Evolutionary conservation across 352 stramenopile genomes (phyloP).

Genomic region (Phytophthora hibernalis): DNA sequence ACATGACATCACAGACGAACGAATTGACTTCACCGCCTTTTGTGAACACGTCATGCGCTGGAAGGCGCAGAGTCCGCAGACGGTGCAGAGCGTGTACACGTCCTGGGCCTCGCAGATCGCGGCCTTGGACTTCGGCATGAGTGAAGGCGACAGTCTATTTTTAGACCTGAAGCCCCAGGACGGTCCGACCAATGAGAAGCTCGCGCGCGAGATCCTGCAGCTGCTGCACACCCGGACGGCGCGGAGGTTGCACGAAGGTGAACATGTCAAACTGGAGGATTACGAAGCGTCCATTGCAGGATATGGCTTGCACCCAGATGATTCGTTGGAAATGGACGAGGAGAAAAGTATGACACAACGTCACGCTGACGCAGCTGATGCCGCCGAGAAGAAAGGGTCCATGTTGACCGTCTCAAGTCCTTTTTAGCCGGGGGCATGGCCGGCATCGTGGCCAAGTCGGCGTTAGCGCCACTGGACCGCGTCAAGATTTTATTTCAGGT

Average conservation of each 20-base stretch:
- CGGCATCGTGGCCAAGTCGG: constrained; percentile 80
- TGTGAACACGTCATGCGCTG: constrained; percentile 83
- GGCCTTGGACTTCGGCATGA: constrained; percentile 74
- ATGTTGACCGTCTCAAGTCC: constrained; percentile 83
- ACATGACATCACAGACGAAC: constrained; percentile 53
- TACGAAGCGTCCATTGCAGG: constrained; percentile 33
- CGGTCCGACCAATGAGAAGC: constrained; percentile 33
- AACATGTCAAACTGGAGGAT: constrained; percentile 24
- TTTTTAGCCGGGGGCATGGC: constrained; percentile 80
- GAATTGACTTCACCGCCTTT: constrained; percentile 75
- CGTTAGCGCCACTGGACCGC: constrained; percentile 77
- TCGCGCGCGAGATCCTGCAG: constrained; percentile 43
- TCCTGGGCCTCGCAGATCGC: constrained; percentile 79
- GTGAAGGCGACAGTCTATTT: constrained; percentile 76
- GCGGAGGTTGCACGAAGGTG: constrained; percentile 24
- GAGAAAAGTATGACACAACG: constrained; percentile 7
- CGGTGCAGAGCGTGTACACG: constrained; percentile 78
- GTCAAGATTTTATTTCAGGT: constrained; percentile 91
- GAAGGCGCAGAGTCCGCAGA: constrained; percentile 71
- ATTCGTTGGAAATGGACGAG: constrained; percentile 25
- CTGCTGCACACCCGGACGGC: constrained; percentile 33
- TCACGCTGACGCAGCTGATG: constrained; percentile 22
- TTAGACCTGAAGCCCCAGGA: constrained; percentile 60
- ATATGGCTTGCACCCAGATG: constrained; percentile 27
- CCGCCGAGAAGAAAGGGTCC: constrained; percentile 42